Percentiles rank a stretch among this genome's conserved stretches.
phyloP scores from a whole-genome alignment of 257 asterid genomes.

The Jacaranda mimosifolia region DNA sequence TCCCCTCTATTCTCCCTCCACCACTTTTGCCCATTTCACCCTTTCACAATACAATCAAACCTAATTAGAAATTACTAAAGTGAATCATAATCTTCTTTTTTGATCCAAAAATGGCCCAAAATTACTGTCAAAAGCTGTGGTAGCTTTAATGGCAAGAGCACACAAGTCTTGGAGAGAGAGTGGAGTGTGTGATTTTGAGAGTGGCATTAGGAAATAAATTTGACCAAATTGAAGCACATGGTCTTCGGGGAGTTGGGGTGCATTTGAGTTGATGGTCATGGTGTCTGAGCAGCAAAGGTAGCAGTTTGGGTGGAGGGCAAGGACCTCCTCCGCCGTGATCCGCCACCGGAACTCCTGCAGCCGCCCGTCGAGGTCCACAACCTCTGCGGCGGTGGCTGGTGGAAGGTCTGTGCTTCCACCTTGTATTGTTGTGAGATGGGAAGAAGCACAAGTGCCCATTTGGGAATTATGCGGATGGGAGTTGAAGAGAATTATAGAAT shows the following conservation, averaged over 20 bases:
- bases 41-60: too few relatives aligned
- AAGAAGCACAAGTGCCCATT: slow-evolving; percentile 42
- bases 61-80: too few relatives aligned
- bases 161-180: slow-evolving; percentile 49
- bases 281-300: slow-evolving; percentile 62
- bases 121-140: slow-evolving; percentile 29
- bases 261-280: slow-evolving; percentile 46
- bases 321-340: slow-evolving; percentile 49
- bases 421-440: slow-evolving; percentile 8
- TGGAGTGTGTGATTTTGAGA: slow-evolving; percentile 48
- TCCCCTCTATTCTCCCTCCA: not conserved
- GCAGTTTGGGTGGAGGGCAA: slow-evolving; percentile 51
- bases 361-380: slow-evolving; percentile 55
- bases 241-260: slow-evolving; percentile 48
- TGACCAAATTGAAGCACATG: slow-evolving; percentile 46
- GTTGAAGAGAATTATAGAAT: too few relatives aligned
- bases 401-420: slow-evolving; percentile 8
- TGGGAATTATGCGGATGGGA: not conserved
- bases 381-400: slow-evolving; percentile 35
- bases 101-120: slow-evolving; percentile 13
- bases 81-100: not conserved
- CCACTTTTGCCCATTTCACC: not conserved
- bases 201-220: slow-evolving; percentile 51
- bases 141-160: slow-evolving; percentile 55
- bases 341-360: slow-evolving; percentile 53